A percentile compares a stretch with the other conserved stretches of the same genome.
Evolutionary conservation across 1,284 basidiomycete genomes (phyloP).

Genomic region (Malassezia dermatis): DNA sequence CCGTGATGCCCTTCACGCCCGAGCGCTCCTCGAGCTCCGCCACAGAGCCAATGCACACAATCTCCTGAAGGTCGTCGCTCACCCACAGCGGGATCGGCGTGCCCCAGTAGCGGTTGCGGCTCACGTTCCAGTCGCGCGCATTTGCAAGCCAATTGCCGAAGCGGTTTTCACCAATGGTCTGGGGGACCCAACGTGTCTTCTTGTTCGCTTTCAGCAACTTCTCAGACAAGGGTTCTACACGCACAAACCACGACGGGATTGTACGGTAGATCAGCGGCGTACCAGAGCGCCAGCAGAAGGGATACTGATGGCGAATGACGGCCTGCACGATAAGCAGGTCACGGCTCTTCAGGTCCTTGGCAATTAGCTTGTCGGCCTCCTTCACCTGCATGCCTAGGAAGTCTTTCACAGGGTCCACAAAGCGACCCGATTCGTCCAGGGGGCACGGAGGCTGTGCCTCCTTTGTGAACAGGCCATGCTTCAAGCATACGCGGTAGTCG

Average conservation of each 20-base stretch:
- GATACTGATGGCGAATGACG: conserved; percentile 80
- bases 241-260: conserved; percentile 91
- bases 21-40: conserved; percentile 78
- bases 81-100: conserved; percentile 96
- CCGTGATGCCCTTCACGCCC: conserved; percentile 73
- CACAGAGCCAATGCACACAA: conserved; percentile 78
- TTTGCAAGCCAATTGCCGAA: conserved; percentile 97
- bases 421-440: conserved; percentile 76
- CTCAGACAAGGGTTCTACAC: conserved; percentile 72
- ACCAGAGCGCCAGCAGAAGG: conserved; percentile 88
- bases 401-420: conserved; percentile 79
- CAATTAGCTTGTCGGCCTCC: conserved; percentile 86
- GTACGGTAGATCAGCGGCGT: conserved; percentile 95
- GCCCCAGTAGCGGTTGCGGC: conserved; percentile 98
- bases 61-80: conserved; percentile 85
- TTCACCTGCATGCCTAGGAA: conserved; percentile 87
- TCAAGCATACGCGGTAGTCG: conserved; percentile 85
- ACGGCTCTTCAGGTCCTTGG: conserved; percentile 78
- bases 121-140: conserved; percentile 97
- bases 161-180: conserved; percentile 74
- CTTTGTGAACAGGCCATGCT: conserved; percentile 65
- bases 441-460: conserved; percentile 95
- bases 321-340: conserved; percentile 80
- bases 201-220: conserved; percentile 82
- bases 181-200: conserved; percentile 88